A percentile compares a stretch with the other conserved stretches of the same genome.
Evolutionary conservation across 176 grass and related monocot species (phyloP).

Genomic region (Musa itinerans): DNA sequence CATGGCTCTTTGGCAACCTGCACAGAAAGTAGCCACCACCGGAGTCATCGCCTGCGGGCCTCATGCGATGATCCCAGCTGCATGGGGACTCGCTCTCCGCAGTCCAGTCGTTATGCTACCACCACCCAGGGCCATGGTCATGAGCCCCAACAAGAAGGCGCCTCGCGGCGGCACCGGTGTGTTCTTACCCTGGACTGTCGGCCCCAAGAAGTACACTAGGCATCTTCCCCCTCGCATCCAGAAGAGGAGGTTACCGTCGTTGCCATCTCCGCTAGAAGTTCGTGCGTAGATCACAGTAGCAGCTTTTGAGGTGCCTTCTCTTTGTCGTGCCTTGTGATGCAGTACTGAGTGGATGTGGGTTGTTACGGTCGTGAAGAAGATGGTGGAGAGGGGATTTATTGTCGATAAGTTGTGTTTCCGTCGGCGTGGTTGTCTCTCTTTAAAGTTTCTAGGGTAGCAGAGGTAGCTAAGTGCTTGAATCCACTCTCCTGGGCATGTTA

Average conservation of each 20-base stretch:
- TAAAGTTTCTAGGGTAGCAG: background rate
- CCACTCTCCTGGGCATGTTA: background rate
- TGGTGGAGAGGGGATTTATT: background rate
- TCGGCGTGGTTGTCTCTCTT: background rate
- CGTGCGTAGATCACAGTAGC: slow-evolving; percentile 18
- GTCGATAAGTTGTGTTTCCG: background rate
- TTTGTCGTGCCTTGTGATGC: background rate
- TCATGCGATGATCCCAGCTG: background rate
- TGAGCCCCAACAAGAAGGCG: slow-evolving; percentile 54
- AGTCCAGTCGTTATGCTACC: slow-evolving; percentile 57
- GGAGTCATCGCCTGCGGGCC: slow-evolving; percentile 9
- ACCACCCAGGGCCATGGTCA: slow-evolving; percentile 48
- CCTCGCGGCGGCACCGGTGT: slow-evolving; percentile 73
- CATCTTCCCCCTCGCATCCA: slow-evolving; percentile 94
- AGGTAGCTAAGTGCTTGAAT: background rate
- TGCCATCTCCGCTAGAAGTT: slow-evolving; percentile 59
- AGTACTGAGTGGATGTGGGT: background rate
- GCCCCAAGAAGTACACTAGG: slow-evolving; percentile 81
- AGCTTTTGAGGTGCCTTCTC: no score
- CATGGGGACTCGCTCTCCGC: slow-evolving; percentile 52
- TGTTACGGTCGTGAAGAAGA: background rate
- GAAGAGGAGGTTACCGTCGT: slow-evolving; percentile 75
- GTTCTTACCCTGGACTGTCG: slow-evolving; percentile 89
- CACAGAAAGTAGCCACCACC: background rate
- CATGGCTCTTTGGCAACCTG: slow-evolving; percentile 10